A percentile compares a stretch with the other conserved stretches of the same genome.
These are phyloP conservation scores for Xylaria digitata DNA, from an alignment of 2,329 filamentous ascomycete species.

Conservation along the genomic window DNA sequence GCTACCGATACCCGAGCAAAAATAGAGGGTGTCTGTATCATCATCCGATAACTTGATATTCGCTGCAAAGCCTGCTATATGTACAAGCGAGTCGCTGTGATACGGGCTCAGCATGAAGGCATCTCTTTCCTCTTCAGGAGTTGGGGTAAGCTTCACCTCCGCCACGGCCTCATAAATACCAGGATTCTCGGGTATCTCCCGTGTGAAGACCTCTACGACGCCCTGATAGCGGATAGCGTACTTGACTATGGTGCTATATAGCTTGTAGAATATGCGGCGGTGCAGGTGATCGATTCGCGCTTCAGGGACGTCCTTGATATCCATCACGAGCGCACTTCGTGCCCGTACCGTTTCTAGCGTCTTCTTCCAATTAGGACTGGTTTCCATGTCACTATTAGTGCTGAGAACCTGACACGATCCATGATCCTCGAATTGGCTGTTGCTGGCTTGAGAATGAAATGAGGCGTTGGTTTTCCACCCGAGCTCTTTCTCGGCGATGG, in stretches of 20 bases:
- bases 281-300: conserved; percentile 21
- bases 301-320: not conserved
- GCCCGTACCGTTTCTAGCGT: not conserved
- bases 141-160: conserved; percentile 35
- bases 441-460: conserved; percentile 23
- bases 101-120: conserved; percentile 39
- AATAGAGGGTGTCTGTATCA: conserved; percentile 31
- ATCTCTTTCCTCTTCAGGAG: conserved; percentile 24
- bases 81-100: conserved; percentile 41
- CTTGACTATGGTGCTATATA: conserved; percentile 42
- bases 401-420: conserved; percentile 29
- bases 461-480: conserved; percentile 26
- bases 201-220: conserved; percentile 36
- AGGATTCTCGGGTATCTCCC: not conserved
- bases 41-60: conserved; percentile 35
- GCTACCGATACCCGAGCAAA: conserved; percentile 41
- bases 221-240: conserved; percentile 40
- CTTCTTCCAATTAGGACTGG: not conserved
- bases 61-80: conserved; percentile 39
- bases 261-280: conserved; percentile 41
- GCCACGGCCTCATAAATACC: conserved; percentile 37
- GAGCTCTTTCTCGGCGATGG: conserved; percentile 13
- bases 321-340: conserved; percentile 14
- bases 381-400: not conserved
- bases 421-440: conserved; percentile 27